Conservation (phyloP, 225 moss, liverwort and hornwort genomes). For the Neckera pumila region DNA sequence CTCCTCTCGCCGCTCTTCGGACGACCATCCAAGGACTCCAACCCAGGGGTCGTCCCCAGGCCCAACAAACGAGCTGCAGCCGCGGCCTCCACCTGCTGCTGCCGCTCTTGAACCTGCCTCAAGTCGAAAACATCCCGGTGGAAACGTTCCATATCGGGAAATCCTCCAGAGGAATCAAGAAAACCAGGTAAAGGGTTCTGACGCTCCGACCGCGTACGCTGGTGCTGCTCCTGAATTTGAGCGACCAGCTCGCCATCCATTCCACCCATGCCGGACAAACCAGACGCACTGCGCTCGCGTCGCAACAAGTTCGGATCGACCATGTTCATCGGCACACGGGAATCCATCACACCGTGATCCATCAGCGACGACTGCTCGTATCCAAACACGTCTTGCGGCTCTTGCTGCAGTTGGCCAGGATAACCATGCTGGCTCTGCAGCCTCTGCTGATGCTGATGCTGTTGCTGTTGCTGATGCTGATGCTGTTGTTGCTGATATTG, state of each 20-base stretch:
- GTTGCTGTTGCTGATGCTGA: constrained; percentile 10
- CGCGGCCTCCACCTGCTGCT: constrained; percentile 60
- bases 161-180: constrained; percentile 21
- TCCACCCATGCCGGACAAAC: constrained; percentile 57
- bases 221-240: constrained; percentile 80
- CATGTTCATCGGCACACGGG: constrained; percentile 49
- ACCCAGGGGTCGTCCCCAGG: not conserved
- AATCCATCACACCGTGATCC: constrained; percentile 22
- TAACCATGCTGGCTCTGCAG: constrained; percentile 45
- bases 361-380: constrained; percentile 36
- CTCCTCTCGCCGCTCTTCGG: constrained; percentile 39
- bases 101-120: constrained; percentile 50
- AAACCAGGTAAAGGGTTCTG: constrained; percentile 47
- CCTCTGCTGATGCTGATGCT: constrained; percentile 1
- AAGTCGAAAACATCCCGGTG: constrained; percentile 47
- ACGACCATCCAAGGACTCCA: constrained; percentile 18
- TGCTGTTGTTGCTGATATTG: constrained; percentile 48
- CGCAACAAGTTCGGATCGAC: constrained; percentile 74
- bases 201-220: constrained; percentile 50
- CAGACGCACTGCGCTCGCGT: constrained; percentile 67
- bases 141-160: constrained; percentile 36
- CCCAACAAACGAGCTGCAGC: constrained; percentile 42
- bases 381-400: constrained; percentile 76
- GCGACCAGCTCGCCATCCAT: constrained; percentile 72
- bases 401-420: constrained; percentile 55